These are phyloP conservation scores for Cladosporium sp. DNA, from an alignment of 2,329 filamentous ascomycete species.

Conservation along the genomic window DNA sequence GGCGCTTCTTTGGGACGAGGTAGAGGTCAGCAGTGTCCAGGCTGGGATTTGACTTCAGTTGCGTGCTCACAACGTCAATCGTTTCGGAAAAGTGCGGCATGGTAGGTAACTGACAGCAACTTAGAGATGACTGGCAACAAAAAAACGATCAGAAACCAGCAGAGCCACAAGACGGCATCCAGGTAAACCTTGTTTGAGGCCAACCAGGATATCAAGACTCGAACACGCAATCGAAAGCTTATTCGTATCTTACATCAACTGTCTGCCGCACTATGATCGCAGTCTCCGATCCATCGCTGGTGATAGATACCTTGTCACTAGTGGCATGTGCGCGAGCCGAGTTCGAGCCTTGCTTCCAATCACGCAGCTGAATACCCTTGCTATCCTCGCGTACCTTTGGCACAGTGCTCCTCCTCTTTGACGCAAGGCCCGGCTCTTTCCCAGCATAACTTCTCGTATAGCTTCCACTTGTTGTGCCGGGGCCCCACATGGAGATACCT, in stretches of 20 bases:
- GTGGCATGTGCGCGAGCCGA: background rate
- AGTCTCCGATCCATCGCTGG: slow-evolving; percentile 9
- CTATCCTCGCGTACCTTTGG: background rate
- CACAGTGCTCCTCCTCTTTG: background rate
- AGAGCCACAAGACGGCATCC: background rate
- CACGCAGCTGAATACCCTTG: background rate
- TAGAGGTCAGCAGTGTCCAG: background rate
- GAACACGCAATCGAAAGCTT: background rate
- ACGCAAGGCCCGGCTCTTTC: background rate
- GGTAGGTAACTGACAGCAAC: background rate
- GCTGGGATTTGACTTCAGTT: background rate
- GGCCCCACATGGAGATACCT: background rate
- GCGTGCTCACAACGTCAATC: background rate
- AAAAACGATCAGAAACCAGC: background rate
- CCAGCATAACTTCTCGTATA: background rate
- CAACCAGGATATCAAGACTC: background rate
- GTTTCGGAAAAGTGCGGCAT: background rate
- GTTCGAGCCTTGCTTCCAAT: background rate
- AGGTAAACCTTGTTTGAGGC: no score
- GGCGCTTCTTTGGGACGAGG: background rate
- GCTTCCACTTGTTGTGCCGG: slow-evolving; percentile 1
- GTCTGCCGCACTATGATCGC: slow-evolving; percentile 17
- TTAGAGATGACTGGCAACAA: background rate
- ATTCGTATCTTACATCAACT: slow-evolving; percentile 8
- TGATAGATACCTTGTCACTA: background rate